Evolutionary conservation across 2,329 filamentous ascomycete genomes (phyloP), one percentile per base, ranked within the genome.

Genomic region (Epichloe aotearoae): DNA sequence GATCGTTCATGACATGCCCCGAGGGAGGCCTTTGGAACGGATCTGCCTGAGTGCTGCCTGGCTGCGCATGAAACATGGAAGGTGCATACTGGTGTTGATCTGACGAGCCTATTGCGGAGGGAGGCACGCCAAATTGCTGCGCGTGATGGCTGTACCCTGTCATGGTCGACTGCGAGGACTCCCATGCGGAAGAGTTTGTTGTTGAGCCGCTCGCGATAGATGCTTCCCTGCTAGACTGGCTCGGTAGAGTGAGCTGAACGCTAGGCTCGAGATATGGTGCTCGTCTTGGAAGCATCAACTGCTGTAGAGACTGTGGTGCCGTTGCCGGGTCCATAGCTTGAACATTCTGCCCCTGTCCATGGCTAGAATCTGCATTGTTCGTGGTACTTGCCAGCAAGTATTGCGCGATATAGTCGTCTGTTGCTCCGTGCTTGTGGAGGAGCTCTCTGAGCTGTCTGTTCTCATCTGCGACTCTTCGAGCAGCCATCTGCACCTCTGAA

Each of bases 401-500:
- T 42, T 62, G 62, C 46, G 73, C 66, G 52, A 86, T 74, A 42
- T 77, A 74, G 7, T 72, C 67, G 53, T 83, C 76, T 41, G 68
- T 64, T 20, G 85, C 67, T 3, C 83, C 83, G 56, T 77, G 69
- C 42, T 73, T 66, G 48, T 71, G 69, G 36, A 88, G 71, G 17
- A 88, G 69, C 15, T 67, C 67, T 20, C 83, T 73, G 51, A 89
- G 70, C 49, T 75, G 75, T 52, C 69, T 74, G 63, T 89, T 89
- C 64, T 90, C 84, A 15, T 83, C 79, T 4, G 79, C 74, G 3
- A 88, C 85, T 50, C 70, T 76, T 51, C 82, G 72, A 2, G 84
- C 85, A 1, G 84, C 85, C 47, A 74, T 68, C 61, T 89, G 86
- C 11, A 89, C 80, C 60, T 88, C 83, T n/a, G 75, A 70, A 1